phyloP scores from a whole-genome alignment of 148 eudicot genomes.

The Rhododendron mucronatum region DNA sequence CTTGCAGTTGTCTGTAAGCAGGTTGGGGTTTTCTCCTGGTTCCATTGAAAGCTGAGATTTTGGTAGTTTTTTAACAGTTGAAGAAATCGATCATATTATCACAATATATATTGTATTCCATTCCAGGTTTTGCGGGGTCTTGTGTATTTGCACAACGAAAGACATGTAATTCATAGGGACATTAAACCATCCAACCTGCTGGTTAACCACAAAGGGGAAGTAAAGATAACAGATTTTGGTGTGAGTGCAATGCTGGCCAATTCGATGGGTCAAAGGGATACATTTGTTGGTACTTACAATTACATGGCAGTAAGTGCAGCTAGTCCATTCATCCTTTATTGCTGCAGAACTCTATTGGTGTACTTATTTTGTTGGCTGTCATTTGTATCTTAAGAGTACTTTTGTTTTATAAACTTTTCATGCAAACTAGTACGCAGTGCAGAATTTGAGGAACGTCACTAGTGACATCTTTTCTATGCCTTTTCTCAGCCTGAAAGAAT shows the following conservation, averaged over 20 bases:
- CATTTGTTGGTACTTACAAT: constrained; percentile 95
- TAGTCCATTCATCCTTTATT: neutral
- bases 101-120: neutral
- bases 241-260: constrained; percentile 90
- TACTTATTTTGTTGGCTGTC: neutral
- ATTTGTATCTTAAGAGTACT: neutral
- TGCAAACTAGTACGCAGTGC: neutral
- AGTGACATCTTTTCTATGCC: constrained; percentile 1
- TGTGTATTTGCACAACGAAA: constrained; percentile 82
- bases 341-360: neutral
- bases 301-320: constrained; percentile 84
- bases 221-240: constrained; percentile 96
- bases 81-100: neutral
- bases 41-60: neutral
- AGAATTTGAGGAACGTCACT: neutral
- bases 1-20: constrained; percentile 95
- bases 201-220: constrained; percentile 94
- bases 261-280: constrained; percentile 95
- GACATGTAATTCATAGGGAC: constrained; percentile 94
- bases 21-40: constrained; percentile 33
- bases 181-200: constrained; percentile 93
- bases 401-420: neutral
- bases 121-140: constrained; percentile 91
- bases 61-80: neutral
- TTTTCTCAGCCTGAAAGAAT: constrained; percentile 84